Evolutionary conservation across 768 basidiomycete genomes (phyloP), one percentile per base, ranked within the genome.

Genomic region (Naganishia friedmannii): DNA sequence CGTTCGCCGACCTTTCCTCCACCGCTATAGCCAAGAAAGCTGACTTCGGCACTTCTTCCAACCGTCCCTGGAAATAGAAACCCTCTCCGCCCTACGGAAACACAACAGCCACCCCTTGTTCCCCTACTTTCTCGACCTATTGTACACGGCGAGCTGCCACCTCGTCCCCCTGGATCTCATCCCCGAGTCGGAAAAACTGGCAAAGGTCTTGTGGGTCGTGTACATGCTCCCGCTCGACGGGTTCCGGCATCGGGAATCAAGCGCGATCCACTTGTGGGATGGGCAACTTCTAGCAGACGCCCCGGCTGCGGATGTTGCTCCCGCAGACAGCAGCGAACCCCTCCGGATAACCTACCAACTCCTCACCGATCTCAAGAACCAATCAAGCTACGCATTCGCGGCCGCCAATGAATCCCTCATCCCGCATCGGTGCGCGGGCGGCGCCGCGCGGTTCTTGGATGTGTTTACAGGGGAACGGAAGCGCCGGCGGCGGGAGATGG

Each of bases 281-380:
- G 70, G 15, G 70, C 77, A 26, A 57, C 56, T 15, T 2, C 10
- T 34, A 8, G 34, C 37, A 5, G 42, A 57, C 48, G 28, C 21
- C 46, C n/a, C n/a, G n/a, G n/a, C n/a, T n/a, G 34, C 12, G 34
- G 34, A 37, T 5, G 34, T 5, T 37, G 34, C 34, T 37, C 34
- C 34, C 34, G 12, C 12, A 12, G 12, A 37, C 34, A 37, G 4
- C 6, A n/a, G n/a, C n/a, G 31, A 63, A n/a, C 72, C 73, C 15
- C 45, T 77, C 13, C 48, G 65, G 0, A 72, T 81, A 29, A 78
- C 76, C 0, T 65, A 76, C 48, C 75, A 75, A 46, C 74, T 81
- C 26, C 63, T 81, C 13, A 79, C 76, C 0, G 76, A 81, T 55
- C 74, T 81, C 9, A 81, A 79, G 70, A 73, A 72, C 60, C 73